Base-by-base conservation (phyloP, 2,329 filamentous ascomycete genomes). In the Neodidymelliopsis sp. region DNA sequence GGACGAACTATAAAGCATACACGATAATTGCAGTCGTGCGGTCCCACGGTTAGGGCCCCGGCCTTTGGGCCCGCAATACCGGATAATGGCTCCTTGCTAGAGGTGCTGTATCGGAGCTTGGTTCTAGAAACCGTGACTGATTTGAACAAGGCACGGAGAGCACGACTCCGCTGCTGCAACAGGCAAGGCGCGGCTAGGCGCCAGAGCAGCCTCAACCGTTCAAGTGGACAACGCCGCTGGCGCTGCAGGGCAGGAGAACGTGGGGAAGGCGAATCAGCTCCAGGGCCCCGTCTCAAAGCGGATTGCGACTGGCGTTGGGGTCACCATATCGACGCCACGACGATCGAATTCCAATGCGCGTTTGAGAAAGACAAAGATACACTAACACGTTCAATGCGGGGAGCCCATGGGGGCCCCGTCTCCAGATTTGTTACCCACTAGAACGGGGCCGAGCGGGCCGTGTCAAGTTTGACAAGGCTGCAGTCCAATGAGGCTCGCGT, bases 1-100 rank as follows among this genome's bases (percentile, higher is more conserved):
- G 29, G 33, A 30, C 30, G 23, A 31, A 33, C 47, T 61, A 61
- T 61, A 54, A 54, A 46, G 46, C 53, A 48, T 46, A 12, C 13
- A 51, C 20, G 27, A 48, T 28, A 11, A 43, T 36, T 29, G 38
- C 48, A 34, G 33, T 15, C 27, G 20, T n/a, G 28, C 46, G 36
- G 23, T 40, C n/a, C 30, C 25, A 36, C 43, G 49, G 36, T 31
- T 37, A 27, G 53, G 42, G 41, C 35, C 58, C 47, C 43, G 43
- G 43, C 28, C 27, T 27, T 27, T 24, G 43, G 41, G 43, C 43
- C 43, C 43, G 54, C 45, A 54, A 51, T 53, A 35, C 59, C 53
- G 54, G 48, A 42, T 55, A 46, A 41, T 39, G 23, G 50, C 43
- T 45, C 39, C 46, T 40, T 46, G 28, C 27, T 37, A 41, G 41